Percentiles rank a stretch among this genome's conserved stretches.
These are phyloP conservation scores for Zopfochytrium polystomum DNA, from an alignment of 371 early-diverging fungal species.

Conservation along the genomic window DNA sequence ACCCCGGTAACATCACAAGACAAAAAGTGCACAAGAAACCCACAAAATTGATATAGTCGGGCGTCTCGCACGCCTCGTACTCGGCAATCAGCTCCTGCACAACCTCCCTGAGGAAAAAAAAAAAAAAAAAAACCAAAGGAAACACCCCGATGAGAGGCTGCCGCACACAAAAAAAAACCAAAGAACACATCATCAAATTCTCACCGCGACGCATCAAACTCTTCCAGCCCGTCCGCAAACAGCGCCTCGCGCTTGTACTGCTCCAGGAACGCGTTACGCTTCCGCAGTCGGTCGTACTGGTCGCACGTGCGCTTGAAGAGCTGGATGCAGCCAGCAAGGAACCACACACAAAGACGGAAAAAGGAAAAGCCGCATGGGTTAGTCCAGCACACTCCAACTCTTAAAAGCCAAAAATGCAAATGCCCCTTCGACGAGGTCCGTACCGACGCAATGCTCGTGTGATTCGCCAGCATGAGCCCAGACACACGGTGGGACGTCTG, in stretches of 20 bases:
- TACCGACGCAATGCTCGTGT: conserved; percentile 90
- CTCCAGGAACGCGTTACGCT: conserved; percentile 98
- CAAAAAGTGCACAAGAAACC: conserved; percentile 2
- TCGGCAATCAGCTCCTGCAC: conserved; percentile 90
- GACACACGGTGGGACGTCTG: conserved; percentile 90
- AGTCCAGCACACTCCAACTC: neutral
- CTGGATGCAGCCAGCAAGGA: conserved; percentile 39
- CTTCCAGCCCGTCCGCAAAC: conserved; percentile 83
- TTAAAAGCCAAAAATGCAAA: neutral
- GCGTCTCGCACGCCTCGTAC: conserved; percentile 91
- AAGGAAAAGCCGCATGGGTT: neutral
- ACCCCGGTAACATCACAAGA: too few relatives aligned
- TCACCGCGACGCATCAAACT: conserved; percentile 80
- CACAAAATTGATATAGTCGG: conserved; percentile 66
- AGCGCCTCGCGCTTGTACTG: conserved; percentile 84
- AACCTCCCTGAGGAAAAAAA: conserved; percentile 53
- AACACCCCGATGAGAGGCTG: too few relatives aligned
- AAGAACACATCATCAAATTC: conserved; percentile 3
- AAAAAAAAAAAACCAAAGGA: conserved; percentile 6
- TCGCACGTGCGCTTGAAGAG: conserved; percentile 90
- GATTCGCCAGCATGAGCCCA: conserved; percentile 97
- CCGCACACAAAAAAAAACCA: conserved; percentile 2
- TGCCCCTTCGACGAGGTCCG: conserved; percentile 20
- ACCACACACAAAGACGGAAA: conserved; percentile 1
- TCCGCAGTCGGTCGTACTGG: conserved; percentile 96